phyloP scores from a whole-genome alignment of 495 filamentous ascomycete species.

The Apodospora peruviana region DNA sequence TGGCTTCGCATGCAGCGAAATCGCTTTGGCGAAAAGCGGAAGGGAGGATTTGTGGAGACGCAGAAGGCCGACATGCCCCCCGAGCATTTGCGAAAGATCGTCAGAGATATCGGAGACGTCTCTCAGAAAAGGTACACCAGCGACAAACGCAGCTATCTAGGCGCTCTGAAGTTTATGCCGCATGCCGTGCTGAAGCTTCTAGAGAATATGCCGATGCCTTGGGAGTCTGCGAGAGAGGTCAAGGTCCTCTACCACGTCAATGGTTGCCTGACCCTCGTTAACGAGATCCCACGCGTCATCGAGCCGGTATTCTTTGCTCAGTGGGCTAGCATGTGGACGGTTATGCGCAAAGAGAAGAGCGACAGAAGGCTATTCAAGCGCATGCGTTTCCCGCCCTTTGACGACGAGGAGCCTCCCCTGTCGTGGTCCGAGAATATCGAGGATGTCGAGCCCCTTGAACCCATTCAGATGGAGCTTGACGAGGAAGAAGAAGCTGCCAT shows the following conservation, averaged over 20 bases:
- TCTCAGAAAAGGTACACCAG: constrained; percentile 99
- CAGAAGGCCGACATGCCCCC: constrained; percentile 99
- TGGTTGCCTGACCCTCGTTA: constrained; percentile 93
- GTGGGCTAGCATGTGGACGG: constrained; percentile 99
- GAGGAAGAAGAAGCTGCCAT: constrained; percentile 90
- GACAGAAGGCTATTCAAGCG: constrained; percentile 95
- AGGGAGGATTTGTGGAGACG: constrained; percentile 92
- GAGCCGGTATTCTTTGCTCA: constrained; percentile 98
- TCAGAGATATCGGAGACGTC: constrained; percentile 97
- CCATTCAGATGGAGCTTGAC: constrained; percentile 98
- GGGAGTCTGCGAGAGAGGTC: constrained; percentile 93
- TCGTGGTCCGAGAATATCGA: constrained; percentile 99
- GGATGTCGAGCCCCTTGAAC: constrained; percentile 94
- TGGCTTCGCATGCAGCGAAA: constrained; percentile 91
- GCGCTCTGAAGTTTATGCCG: constrained; percentile 98
- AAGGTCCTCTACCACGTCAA: constrained; percentile 99
- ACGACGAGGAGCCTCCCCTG: constrained; percentile 96
- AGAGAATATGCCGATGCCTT: constrained; percentile 99
- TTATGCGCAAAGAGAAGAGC: constrained; percentile 96
- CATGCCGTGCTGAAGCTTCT: constrained; percentile 98
- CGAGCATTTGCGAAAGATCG: constrained; percentile 96
- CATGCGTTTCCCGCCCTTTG: constrained; percentile 98
- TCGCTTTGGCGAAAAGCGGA: constrained; percentile 94
- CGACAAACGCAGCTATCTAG: constrained; percentile 97
- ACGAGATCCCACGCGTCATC: constrained; percentile 94